Conservation (phyloP, 495 filamentous ascomycete species). For the Rostrohypoxylon terebratum region DNA sequence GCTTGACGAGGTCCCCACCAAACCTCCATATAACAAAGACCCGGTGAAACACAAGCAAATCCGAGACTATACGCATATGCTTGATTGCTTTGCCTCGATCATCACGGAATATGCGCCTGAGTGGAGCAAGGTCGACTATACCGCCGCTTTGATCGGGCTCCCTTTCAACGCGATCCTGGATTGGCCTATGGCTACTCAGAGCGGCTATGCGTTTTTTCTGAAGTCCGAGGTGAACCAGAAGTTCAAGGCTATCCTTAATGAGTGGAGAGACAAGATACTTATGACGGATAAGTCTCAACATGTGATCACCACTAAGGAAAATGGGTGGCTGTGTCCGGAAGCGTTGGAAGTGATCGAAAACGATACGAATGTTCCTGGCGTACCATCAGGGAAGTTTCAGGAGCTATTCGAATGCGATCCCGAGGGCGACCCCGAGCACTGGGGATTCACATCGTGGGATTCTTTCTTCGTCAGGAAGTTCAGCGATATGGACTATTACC, state of each 20-base stretch:
- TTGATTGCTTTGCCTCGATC: constrained; percentile 64
- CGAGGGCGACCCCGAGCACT: constrained; percentile 42
- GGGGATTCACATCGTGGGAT: constrained; percentile 70
- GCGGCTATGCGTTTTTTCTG: constrained; percentile 67
- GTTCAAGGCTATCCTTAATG: constrained; percentile 67
- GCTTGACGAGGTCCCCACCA: constrained; percentile 67
- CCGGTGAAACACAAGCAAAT: constrained; percentile 62
- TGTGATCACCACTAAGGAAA: constrained; percentile 55
- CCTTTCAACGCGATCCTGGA: constrained; percentile 65
- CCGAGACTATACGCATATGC: constrained; percentile 64
- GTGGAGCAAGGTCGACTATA: constrained; percentile 61
- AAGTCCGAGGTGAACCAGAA: constrained; percentile 66
- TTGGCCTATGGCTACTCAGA: constrained; percentile 71
- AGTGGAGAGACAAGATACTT: constrained; percentile 65
- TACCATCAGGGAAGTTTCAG: constrained; percentile 51
- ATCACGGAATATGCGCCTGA: constrained; percentile 63
- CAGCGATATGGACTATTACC: constrained; percentile 50
- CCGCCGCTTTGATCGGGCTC: constrained; percentile 33
- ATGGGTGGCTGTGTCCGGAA: constrained; percentile 64
- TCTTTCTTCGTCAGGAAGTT: constrained; percentile 71
- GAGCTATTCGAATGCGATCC: constrained; percentile 57
- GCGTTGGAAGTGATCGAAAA: constrained; percentile 30
- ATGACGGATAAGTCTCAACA: constrained; percentile 58
- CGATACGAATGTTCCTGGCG: too few relatives aligned
- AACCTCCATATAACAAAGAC: constrained; percentile 60